A percentile compares a stretch with the other conserved stretches of the same genome.
Conservation (phyloP, 2,329 filamentous ascomycete species). For the Sporothrix brunneoviolacea region DNA sequence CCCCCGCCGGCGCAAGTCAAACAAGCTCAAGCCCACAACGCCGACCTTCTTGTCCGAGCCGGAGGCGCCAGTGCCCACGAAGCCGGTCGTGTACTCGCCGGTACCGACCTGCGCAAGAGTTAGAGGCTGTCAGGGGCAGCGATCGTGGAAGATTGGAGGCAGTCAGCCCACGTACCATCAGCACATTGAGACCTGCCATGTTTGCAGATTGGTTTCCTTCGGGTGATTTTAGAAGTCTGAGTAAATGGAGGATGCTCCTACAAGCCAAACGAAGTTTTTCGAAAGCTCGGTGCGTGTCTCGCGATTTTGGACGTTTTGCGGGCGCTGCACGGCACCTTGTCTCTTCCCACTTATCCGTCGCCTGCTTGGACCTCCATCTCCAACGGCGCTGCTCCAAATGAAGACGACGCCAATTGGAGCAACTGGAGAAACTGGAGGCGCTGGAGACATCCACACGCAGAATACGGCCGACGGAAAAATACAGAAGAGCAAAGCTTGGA, state of each 20-base stretch:
- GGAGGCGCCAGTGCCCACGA: constrained; percentile 75
- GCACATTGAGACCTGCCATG: constrained; percentile 58
- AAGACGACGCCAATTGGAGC: constrained; percentile 5
- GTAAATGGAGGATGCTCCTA: not conserved
- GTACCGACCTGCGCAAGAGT: constrained; percentile 80
- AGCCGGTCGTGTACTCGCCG: constrained; percentile 94
- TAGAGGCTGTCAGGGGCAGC: too few species aligned
- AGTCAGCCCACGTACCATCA: constrained; percentile 49
- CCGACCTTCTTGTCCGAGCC: constrained; percentile 94
- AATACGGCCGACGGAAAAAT: constrained; percentile 7
- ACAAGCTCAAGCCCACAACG: constrained; percentile 82
- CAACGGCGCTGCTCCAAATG: not conserved
- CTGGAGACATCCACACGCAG: not conserved
- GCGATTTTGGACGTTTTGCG: too few species aligned
- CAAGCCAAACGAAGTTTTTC: not conserved
- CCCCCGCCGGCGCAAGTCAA: constrained; percentile 79
- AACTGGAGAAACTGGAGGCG: not conserved
- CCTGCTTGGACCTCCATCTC: not conserved
- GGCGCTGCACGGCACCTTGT: too few species aligned
- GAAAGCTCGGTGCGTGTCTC: too few species aligned
- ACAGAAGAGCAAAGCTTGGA: not conserved
- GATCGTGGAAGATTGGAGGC: not conserved
- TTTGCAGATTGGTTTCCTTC: constrained; percentile 16
- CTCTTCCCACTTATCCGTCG: not conserved
- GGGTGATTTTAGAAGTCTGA: too few species aligned